A percentile compares a stretch with the other conserved stretches of the same genome.
phyloP scores from a whole-genome alignment of 164 flowering plant genomes.

The Liquidambar formosana region DNA sequence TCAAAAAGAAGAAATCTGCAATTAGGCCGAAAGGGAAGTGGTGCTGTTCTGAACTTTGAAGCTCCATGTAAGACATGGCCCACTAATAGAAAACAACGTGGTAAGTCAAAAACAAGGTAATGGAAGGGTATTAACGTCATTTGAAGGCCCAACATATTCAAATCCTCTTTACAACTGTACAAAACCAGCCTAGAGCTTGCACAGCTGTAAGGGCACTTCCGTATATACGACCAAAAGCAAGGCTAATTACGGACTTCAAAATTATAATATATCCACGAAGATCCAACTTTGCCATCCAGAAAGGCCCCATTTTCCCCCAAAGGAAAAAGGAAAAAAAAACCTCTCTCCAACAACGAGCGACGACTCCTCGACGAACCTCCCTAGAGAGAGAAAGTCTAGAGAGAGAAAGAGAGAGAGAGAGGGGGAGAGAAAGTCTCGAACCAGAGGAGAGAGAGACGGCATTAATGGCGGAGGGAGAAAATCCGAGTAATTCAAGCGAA shows the following conservation, averaged over 20 bases:
- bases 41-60: no score
- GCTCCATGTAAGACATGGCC: no score
- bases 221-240: conserved; percentile 6
- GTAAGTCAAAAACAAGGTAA: no score
- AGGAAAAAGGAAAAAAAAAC: background rate
- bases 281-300: conserved; percentile 45
- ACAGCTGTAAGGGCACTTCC: conserved; percentile 19
- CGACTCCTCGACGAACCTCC: conserved; percentile 15
- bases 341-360: conserved; percentile 3
- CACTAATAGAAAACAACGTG: no score
- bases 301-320: conserved; percentile 22
- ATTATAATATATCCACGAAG: conserved; percentile 23
- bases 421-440: conserved; percentile 1
- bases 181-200: background rate
- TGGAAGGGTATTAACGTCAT: conserved; percentile 1
- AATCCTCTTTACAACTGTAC: conserved; percentile 2
- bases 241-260: background rate
- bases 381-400: conserved; percentile 12
- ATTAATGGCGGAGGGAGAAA: conserved; percentile 66
- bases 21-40: no score
- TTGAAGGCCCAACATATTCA: background rate
- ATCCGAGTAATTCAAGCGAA: conserved; percentile 33
- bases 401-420: conserved; percentile 9
- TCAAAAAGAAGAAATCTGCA: no score
- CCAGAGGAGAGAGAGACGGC: conserved; percentile 25